A percentile compares a stretch with the other conserved stretches of the same genome.
These are phyloP conservation scores for Lophiostoma macrostomum DNA, from an alignment of 495 filamentous ascomycete genomes.

Conservation along the genomic window DNA sequence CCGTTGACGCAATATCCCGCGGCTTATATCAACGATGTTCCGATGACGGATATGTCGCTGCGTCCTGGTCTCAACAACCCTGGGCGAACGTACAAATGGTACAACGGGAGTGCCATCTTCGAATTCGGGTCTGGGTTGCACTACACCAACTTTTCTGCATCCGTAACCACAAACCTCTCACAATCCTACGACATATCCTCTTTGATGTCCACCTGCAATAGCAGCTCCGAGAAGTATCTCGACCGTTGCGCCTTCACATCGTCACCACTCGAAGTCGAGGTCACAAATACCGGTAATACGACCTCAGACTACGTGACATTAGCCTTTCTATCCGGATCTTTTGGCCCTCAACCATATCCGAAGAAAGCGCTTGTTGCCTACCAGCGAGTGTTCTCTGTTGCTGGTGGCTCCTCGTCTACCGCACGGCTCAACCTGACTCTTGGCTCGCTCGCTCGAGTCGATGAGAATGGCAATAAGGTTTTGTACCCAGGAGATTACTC, in stretches of 20 bases:
- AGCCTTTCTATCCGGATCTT: constrained; percentile 52
- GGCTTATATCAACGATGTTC: constrained; percentile 51
- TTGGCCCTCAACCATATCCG: constrained; percentile 60
- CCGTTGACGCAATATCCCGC: constrained; percentile 58
- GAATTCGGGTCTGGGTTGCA: constrained; percentile 57
- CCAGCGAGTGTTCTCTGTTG: constrained; percentile 49
- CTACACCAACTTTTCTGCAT: constrained; percentile 50
- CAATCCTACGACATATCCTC: constrained; percentile 37
- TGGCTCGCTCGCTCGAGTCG: constrained; percentile 56
- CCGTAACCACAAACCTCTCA: constrained; percentile 29
- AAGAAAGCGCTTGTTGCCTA: constrained; percentile 64
- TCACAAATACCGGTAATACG: constrained; percentile 54
- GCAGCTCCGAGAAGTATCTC: constrained; percentile 29
- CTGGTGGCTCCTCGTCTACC: constrained; percentile 39
- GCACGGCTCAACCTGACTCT: constrained; percentile 53
- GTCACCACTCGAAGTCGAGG: constrained; percentile 44
- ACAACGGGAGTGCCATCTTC: constrained; percentile 52
- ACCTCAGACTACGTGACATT: constrained; percentile 61
- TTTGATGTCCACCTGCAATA: constrained; percentile 32
- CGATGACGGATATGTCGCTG: constrained; percentile 56
- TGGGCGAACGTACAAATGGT: constrained; percentile 63
- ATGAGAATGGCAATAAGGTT: constrained; percentile 57
- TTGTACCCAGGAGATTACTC: constrained; percentile 66
- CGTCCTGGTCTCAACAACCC: constrained; percentile 45
- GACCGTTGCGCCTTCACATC: constrained; percentile 40